A percentile compares a stretch with the other conserved stretches of the same genome.
These are phyloP conservation scores for Colletotrichum nymphaeae DNA, from an alignment of 2,329 filamentous ascomycete genomes.

Conservation along the genomic window DNA sequence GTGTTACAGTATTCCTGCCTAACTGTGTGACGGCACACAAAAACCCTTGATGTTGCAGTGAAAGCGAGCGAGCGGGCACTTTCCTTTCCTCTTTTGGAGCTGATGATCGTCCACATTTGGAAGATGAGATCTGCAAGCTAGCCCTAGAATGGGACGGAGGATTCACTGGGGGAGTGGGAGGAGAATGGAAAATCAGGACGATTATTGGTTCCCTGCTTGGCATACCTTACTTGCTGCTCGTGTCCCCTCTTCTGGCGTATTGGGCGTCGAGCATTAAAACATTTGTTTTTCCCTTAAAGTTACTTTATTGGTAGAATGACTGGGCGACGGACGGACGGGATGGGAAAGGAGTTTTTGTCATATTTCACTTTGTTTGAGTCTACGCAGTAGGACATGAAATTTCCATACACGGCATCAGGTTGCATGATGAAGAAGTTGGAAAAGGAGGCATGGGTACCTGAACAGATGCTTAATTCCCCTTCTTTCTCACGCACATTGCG, in stretches of 20 bases:
- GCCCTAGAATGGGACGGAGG: neutral
- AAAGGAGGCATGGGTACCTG: neutral
- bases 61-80: slow-evolving; percentile 10
- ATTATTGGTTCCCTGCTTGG: slow-evolving; percentile 3
- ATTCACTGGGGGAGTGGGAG: neutral
- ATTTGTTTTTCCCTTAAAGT: neutral
- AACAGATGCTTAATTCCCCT: neutral
- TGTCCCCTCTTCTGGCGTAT: neutral
- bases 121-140: slow-evolving; percentile 2
- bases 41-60: slow-evolving; percentile 18
- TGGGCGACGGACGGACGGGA: neutral
- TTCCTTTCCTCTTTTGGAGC: neutral
- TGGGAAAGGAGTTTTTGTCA: slow-evolving; percentile 8
- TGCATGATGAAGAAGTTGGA: slow-evolving; percentile 12
- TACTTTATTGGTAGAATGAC: slow-evolving; percentile 3
- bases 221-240: neutral
- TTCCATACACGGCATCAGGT: neutral
- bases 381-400: neutral
- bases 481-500: neutral
- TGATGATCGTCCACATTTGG: slow-evolving; percentile 3
- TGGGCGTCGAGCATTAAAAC: neutral
- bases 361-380: neutral
- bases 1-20: neutral
- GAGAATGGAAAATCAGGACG: neutral
- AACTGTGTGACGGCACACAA: slow-evolving; percentile 1